Evolutionary conservation across 2,329 filamentous ascomycete genomes (phyloP).

Genomic region (Ophiobolus disseminans): DNA sequence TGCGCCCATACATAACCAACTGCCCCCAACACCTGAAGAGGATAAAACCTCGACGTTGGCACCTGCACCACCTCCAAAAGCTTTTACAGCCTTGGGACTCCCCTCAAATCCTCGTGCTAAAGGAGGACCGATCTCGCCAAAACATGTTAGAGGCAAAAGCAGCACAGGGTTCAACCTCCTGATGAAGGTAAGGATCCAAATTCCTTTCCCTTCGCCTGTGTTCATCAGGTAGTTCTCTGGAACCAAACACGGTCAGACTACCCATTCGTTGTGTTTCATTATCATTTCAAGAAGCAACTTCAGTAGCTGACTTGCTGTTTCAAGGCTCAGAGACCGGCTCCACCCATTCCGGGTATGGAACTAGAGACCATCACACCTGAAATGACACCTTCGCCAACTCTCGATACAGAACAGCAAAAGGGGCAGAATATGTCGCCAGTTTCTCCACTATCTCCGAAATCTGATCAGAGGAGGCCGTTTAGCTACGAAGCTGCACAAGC

Average conservation of each 20-base stretch:
- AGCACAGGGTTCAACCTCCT: slow-evolving; percentile 48
- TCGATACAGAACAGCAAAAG: slow-evolving; percentile 22
- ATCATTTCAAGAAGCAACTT: neutral
- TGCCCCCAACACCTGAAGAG: slow-evolving; percentile 44
- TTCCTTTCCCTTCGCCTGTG: slow-evolving; percentile 30
- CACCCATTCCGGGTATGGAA: slow-evolving; percentile 19
- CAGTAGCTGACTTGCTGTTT: neutral
- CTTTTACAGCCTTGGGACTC: slow-evolving; percentile 32
- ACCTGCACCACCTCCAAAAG: slow-evolving; percentile 30
- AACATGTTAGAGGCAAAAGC: slow-evolving; percentile 46
- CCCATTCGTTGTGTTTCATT: neutral
- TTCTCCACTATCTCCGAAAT: slow-evolving; percentile 24
- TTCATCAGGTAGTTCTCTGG: slow-evolving; percentile 23
- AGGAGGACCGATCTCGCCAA: slow-evolving; percentile 24
- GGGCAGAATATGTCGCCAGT: slow-evolving; percentile 31
- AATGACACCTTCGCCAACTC: slow-evolving; percentile 36
- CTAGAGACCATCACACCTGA: slow-evolving; percentile 38
- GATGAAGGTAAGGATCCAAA: slow-evolving; percentile 43
- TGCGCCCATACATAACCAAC: slow-evolving; percentile 12
- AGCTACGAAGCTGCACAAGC: slow-evolving; percentile 29
- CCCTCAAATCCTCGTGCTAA: slow-evolving; percentile 41
- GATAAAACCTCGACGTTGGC: slow-evolving; percentile 15
- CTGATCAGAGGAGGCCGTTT: slow-evolving; percentile 29
- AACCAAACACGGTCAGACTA: slow-evolving; percentile 13
- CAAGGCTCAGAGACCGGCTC: slow-evolving; percentile 32